These are phyloP conservation scores for Apophysomyces elegans DNA, from an alignment of 371 early-diverging fungal genomes.

Conservation along the genomic window DNA sequence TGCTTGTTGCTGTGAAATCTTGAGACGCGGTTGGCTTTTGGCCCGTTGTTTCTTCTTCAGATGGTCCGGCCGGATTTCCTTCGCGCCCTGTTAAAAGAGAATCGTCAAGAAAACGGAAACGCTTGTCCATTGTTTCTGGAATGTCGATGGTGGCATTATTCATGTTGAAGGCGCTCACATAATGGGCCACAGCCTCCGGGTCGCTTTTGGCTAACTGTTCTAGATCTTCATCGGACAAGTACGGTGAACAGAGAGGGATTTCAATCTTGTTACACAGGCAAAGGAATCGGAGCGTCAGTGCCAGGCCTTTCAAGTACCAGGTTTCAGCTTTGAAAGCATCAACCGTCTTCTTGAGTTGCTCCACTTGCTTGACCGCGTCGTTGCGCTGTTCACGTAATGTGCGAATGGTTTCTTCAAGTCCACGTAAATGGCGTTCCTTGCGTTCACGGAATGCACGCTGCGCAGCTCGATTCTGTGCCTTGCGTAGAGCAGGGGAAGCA, in stretches of 20 bases:
- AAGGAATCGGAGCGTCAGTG: slow-evolving; percentile 44
- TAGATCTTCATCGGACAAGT: slow-evolving; percentile 27
- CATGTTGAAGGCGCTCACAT: slow-evolving; percentile 26
- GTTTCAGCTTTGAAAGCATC: slow-evolving; percentile 61
- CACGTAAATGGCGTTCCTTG: slow-evolving; percentile 66
- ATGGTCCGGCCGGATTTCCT: slow-evolving; percentile 1
- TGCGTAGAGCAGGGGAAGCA: slow-evolving; percentile 63
- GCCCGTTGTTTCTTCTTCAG: background rate
- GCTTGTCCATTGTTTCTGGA: slow-evolving; percentile 16
- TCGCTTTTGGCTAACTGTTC: slow-evolving; percentile 24
- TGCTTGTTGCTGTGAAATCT: background rate
- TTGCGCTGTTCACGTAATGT: slow-evolving; percentile 58
- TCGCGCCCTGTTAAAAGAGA: too few species aligned
- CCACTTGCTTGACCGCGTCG: slow-evolving; percentile 42
- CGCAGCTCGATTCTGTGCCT: slow-evolving; percentile 77
- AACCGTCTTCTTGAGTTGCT: slow-evolving; percentile 42
- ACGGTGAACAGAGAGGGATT: slow-evolving; percentile 30
- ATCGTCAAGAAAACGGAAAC: background rate
- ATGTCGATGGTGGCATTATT: slow-evolving; percentile 23
- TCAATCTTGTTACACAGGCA: slow-evolving; percentile 33
- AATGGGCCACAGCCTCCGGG: slow-evolving; percentile 31
- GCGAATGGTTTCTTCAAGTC: slow-evolving; percentile 65
- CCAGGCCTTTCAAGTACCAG: slow-evolving; percentile 47
- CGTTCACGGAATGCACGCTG: slow-evolving; percentile 79
- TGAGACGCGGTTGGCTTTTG: background rate